Evolutionary conservation across 345 rosid genomes (phyloP), one percentile per base, ranked within the genome.

Genomic region (Balakata baccata): DNA sequence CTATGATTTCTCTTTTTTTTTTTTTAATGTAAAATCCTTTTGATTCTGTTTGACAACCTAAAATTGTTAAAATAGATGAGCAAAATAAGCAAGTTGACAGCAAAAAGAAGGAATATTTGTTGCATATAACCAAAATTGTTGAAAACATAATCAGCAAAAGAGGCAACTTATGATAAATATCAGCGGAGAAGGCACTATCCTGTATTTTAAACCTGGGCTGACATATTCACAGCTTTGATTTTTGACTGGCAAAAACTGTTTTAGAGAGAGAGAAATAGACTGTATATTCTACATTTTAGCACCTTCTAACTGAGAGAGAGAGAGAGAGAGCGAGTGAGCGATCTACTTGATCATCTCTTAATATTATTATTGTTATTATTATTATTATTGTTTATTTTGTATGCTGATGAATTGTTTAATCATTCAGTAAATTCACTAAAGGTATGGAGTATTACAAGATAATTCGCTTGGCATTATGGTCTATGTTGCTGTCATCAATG

Each of bases 151-250:
- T 29, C 34, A 29, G 34, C 34, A 29, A 29, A 29, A 29, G 34
- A 29, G 34, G 34, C 34, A 29, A 29, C 34, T 29, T 29, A 29
- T 29, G 2, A 29, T 29, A 29, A 2, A 29, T 29, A 29, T 29
- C 34, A 29, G 34, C 34, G 2, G 34, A 29, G 34, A 29, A 2
- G 34, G 34, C 34, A 29, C 34, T 29, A 29, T 29, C 34, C 34
- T 29, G 34, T 2, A 29, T 29, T 29, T 29, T 29, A 29, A 29
- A 29, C 34, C 1, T 1, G 34, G 9, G 23, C 23, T 60, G 64
- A 60, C 38, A 60, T 60, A 60, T 60, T 60, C 64, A 60, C 43
- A 60, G 16, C 41, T 60, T 60, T 29, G 18, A 29, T 60, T 60
- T 1, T 60, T 34, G 64, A 16, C 43, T 11, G 14, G 5, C 2